Conservation (phyloP, 768 basidiomycete species). For the Chalciporus chontae region DNA sequence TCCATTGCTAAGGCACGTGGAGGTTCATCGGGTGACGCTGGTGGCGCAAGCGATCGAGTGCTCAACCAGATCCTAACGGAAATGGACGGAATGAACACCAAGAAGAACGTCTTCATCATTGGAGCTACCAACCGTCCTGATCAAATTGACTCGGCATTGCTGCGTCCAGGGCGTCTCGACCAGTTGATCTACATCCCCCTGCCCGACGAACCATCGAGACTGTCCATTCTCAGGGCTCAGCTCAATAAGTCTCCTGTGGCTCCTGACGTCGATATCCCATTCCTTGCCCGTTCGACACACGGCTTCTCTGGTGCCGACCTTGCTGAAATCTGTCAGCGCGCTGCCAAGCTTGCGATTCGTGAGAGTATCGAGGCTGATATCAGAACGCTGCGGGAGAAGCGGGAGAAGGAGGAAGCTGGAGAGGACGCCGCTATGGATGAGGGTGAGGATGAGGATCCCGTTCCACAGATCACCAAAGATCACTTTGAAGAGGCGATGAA, state of each 20-base stretch:
- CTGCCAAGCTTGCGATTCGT: conserved; percentile 95
- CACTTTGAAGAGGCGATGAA: conserved; percentile 99
- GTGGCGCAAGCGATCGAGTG: conserved; percentile 97
- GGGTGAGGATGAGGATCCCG: conserved; percentile 77
- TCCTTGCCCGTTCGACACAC: conserved; percentile 89
- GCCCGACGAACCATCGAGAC: conserved; percentile 87
- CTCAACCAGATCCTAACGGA: conserved; percentile 96
- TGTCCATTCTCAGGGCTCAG: conserved; percentile 86
- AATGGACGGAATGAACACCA: conserved; percentile 98
- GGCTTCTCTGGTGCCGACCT: conserved; percentile 99
- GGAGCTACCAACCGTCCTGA: conserved; percentile 97
- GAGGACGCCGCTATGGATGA: conserved; percentile 71
- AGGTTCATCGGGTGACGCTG: conserved; percentile 77
- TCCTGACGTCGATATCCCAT: conserved; percentile 74
- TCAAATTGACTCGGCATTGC: conserved; percentile 88
- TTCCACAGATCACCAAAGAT: conserved; percentile 81
- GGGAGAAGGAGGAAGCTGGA: conserved; percentile 69
- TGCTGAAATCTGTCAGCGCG: conserved; percentile 98
- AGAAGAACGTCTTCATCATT: conserved; percentile 99
- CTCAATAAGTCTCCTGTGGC: conserved; percentile 92
- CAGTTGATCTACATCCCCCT: conserved; percentile 99
- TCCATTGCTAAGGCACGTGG: conserved; percentile 98
- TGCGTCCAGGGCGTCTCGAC: conserved; percentile 97
- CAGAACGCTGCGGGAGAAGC: conserved; percentile 69
- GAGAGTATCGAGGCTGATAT: conserved; percentile 95